Conservation (phyloP, 2,329 filamentous ascomycete genomes). For the Alternaria longipes region DNA sequence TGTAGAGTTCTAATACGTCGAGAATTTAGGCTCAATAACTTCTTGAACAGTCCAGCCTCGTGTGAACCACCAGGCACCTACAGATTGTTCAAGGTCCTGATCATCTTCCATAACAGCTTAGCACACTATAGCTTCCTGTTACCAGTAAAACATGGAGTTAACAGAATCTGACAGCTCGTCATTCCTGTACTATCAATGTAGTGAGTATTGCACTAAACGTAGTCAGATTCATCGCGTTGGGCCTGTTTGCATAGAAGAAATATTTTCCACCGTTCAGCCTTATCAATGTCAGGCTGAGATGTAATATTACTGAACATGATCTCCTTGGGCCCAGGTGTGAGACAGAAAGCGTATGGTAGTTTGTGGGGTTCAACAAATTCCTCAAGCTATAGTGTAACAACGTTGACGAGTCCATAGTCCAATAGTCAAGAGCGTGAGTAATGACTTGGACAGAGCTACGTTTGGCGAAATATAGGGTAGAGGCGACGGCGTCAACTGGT, state of each 20-base stretch:
- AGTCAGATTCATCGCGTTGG: fast-evolving
- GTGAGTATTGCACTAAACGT: not conserved
- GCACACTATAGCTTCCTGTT: not conserved
- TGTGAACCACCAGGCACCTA: not conserved
- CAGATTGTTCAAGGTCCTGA: not conserved
- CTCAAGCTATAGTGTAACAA: not conserved
- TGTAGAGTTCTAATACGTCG: not conserved
- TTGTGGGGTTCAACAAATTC: not conserved
- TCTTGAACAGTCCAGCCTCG: not conserved
- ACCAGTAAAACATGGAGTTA: not conserved
- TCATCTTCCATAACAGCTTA: not conserved
- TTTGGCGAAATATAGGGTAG: not conserved
- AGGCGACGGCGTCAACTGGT: not conserved
- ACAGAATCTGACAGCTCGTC: not conserved
- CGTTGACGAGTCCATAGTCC: not conserved
- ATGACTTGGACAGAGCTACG: not conserved
- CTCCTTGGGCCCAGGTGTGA: not conserved
- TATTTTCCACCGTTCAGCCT: not conserved
- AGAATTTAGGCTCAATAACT: not conserved
- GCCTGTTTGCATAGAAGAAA: not conserved
- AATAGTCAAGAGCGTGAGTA: not conserved
- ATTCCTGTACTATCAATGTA: not conserved
- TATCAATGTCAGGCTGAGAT: fast-evolving
- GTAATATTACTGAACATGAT: not conserved
- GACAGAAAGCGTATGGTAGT: not conserved